A percentile compares a stretch with the other conserved stretches of the same genome.
phyloP scores from a whole-genome alignment of 1,139 yeast genomes.

The Pichia sp. region DNA sequence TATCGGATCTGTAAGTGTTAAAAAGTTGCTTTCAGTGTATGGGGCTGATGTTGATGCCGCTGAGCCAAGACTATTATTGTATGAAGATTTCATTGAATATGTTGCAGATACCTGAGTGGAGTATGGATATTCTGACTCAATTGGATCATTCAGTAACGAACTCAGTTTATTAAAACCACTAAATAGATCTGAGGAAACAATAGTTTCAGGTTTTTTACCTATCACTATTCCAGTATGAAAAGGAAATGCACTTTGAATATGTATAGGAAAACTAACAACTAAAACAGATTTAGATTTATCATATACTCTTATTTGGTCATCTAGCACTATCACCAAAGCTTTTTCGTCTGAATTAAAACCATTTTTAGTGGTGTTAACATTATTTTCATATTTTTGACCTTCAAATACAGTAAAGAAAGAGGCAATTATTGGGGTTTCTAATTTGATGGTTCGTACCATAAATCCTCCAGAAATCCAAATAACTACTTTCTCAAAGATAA shows the following conservation, averaged over 20 bases:
- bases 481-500: constrained; percentile 26
- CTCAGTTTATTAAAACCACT: neutral
- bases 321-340: constrained; percentile 46
- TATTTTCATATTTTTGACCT: constrained; percentile 7
- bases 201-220: constrained; percentile 21
- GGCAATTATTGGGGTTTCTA: constrained; percentile 38
- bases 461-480: constrained; percentile 45
- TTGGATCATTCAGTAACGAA: neutral
- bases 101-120: constrained; percentile 9
- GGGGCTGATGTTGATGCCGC: constrained; percentile 12
- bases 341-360: constrained; percentile 10
- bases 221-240: constrained; percentile 53
- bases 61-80: neutral
- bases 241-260: constrained; percentile 47
- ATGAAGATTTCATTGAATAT: constrained; percentile 3
- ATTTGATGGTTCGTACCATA: constrained; percentile 43
- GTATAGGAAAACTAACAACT: constrained; percentile 59
- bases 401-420: constrained; percentile 27
- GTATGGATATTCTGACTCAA: constrained; percentile 10
- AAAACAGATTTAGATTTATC: constrained; percentile 51
- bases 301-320: constrained; percentile 50
- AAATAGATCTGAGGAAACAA: constrained; percentile 1
- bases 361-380: constrained; percentile 8
- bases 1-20: constrained; percentile 63
- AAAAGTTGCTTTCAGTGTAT: constrained; percentile 33